Conservation (phyloP, 208 protist genomes). For the Leishmania turanica region DNA sequence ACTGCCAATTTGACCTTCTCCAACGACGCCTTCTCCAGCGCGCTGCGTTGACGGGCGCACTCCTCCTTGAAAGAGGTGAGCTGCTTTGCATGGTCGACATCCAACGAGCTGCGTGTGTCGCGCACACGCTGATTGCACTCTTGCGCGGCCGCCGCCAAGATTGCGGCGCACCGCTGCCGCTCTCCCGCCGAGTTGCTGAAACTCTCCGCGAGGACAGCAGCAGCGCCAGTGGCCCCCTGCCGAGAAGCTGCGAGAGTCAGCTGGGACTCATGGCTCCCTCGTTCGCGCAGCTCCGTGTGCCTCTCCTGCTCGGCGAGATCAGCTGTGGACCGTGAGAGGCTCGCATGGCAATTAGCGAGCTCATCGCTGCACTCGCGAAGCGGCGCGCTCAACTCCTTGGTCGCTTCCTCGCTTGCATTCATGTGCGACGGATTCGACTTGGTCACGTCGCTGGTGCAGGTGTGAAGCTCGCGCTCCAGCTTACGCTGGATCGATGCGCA, state of each 20-base stretch:
- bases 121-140: slow-evolving; percentile 2
- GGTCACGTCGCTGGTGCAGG: too few relatives aligned
- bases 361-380: slow-evolving; percentile 1
- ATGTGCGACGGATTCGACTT: neutral
- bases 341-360: neutral
- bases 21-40: neutral
- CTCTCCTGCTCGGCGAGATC: slow-evolving; percentile 1
- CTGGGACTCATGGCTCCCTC: neutral
- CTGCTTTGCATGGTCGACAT: slow-evolving; percentile 8
- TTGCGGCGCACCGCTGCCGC: slow-evolving; percentile 11
- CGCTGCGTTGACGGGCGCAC: slow-evolving; percentile 6
- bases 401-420: neutral
- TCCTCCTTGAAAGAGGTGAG: slow-evolving; percentile 6
- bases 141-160: slow-evolving; percentile 1
- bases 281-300: slow-evolving; percentile 1
- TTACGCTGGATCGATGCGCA: neutral
- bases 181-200: slow-evolving; percentile 15
- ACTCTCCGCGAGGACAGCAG: neutral
- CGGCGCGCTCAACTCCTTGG: neutral
- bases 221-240: neutral
- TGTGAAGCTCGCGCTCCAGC: neutral
- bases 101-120: neutral
- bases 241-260: slow-evolving; percentile 1
- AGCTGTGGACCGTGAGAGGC: neutral
- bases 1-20: neutral